Percentiles rank a stretch among this genome's conserved stretches.
Evolutionary conservation across 441 rosid genomes (phyloP).

Genomic region (Sinapis alba): DNA sequence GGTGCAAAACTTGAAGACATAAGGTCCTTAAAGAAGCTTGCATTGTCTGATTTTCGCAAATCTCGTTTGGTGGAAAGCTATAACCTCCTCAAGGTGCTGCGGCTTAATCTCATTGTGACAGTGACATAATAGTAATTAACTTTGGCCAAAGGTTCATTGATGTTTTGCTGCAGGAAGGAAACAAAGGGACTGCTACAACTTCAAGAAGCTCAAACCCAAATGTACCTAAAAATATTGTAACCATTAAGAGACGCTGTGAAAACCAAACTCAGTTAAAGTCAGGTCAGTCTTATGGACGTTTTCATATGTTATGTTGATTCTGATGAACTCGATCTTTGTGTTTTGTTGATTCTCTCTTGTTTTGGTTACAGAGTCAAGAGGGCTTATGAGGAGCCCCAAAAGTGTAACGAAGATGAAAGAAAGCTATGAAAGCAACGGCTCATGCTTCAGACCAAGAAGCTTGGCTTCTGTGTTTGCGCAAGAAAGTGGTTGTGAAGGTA

Average conservation of each 20-base stretch:
- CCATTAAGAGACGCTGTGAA: slow-evolving; percentile 28
- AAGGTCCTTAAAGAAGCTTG: slow-evolving; percentile 62
- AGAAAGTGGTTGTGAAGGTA: slow-evolving; percentile 52
- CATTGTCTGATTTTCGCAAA: slow-evolving; percentile 55
- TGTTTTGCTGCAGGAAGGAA: slow-evolving; percentile 31
- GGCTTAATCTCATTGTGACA: slow-evolving; percentile 28
- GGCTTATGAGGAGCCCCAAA: slow-evolving; percentile 67
- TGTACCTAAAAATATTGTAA: slow-evolving; percentile 33
- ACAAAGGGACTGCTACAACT: slow-evolving; percentile 24
- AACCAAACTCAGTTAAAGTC: slow-evolving; percentile 23
- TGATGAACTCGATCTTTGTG: slow-evolving; percentile 16
- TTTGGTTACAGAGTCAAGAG: slow-evolving; percentile 54
- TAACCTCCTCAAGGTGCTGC: slow-evolving; percentile 64
- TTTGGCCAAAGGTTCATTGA: slow-evolving; percentile 24
- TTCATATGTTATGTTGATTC: slow-evolving; percentile 9
- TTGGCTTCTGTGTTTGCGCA: slow-evolving; percentile 55
- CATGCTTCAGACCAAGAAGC: slow-evolving; percentile 80
- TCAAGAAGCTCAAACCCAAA: slow-evolving; percentile 33
- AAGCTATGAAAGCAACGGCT: slow-evolving; percentile 54
- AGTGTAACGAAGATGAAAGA: slow-evolving; percentile 53
- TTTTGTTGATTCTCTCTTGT: slow-evolving; percentile 29
- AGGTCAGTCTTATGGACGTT: slow-evolving; percentile 34
- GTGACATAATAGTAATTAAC: background rate
- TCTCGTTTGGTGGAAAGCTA: slow-evolving; percentile 77
- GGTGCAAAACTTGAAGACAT: slow-evolving; percentile 58